Base-by-base conservation (phyloP, 768 basidiomycete species). In the Termitomyces sp. region DNA sequence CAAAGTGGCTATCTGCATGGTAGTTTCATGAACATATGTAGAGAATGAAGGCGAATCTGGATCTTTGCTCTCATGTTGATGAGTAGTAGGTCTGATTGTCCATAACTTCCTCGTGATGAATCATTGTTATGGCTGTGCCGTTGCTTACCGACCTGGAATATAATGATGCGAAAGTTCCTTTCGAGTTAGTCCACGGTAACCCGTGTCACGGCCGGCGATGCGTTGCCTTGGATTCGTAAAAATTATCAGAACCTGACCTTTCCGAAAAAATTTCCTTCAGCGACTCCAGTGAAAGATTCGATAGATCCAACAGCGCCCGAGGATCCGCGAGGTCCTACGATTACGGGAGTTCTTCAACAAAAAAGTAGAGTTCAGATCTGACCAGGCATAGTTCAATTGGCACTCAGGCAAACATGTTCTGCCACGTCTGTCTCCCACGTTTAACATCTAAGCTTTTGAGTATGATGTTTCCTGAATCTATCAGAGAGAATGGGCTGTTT, bases 141-240 rank as follows among this genome's bases (percentile, higher is more conserved):
- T 64, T 66, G 48, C 63, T 64, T 57, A 64, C 60, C 44, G 60
- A 64, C 56, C 48, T 60, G 53, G 27, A 48, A 13, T 57, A 39
- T 53, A 56, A 46, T 46, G 59, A 61, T 47, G 49, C 43, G 55
- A 56, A 32, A 27, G 20, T 46, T 32, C 31, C 53, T 55, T 46
- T 58, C 34, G 20, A 56, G 36, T 43, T 27, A 47, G 48, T 49
- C 56, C 24, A 47, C 24, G 18, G 50, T 58, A 59, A 60, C 55
- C 22, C 43, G 18, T 12, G 24, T 26, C 44, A 29, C 29, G 41
- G 53, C 41, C 1, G 54, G 62, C 57, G 56, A 57, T 59, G 55
- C 62, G 60, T 57, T 59, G 31, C 60, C 58, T 55, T 61, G 58
- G 56, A 61, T 46, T 27, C 51, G 12, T 58, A 42, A 9, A 51